A percentile compares a stretch with the other conserved stretches of the same genome.
Evolutionary conservation across 306 rosid species (phyloP).

Genomic region (Malus sylvestris): DNA sequence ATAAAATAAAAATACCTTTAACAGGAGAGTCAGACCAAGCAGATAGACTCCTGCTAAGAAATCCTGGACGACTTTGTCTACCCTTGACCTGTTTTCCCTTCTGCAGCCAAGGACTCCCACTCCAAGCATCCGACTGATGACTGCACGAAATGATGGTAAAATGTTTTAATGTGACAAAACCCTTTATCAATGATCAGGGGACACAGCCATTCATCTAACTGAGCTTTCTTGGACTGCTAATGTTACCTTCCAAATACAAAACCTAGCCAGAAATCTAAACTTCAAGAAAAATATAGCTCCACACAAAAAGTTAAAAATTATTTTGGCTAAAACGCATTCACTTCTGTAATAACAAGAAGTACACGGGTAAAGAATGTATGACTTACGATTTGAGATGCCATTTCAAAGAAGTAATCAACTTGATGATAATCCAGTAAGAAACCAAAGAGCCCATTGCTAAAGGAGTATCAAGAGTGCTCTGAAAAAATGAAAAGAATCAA

Average conservation of each 20-base stretch:
- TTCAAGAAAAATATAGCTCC: neutral
- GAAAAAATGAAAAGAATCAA: constrained; percentile 15
- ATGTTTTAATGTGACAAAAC: neutral
- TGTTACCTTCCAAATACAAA: neutral
- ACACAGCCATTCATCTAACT: neutral
- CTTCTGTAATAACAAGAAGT: constrained; percentile 10
- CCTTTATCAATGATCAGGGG: neutral
- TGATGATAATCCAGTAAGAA: constrained; percentile 41
- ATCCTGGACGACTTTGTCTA: constrained; percentile 44
- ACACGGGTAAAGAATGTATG: constrained; percentile 1
- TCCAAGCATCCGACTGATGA: constrained; percentile 28
- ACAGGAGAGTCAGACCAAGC: constrained; percentile 64
- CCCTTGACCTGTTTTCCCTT: constrained; percentile 22
- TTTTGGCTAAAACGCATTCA: constrained; percentile 9
- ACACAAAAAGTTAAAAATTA: neutral
- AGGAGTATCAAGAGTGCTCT: constrained; percentile 69
- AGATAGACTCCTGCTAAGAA: constrained; percentile 44
- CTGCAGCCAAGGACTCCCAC: constrained; percentile 16
- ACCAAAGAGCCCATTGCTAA: constrained; percentile 52
- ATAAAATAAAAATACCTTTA: constrained; percentile 36
- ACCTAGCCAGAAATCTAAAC: neutral
- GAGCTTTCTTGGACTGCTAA: neutral
- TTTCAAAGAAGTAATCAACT: constrained; percentile 33
- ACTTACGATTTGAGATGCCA: constrained; percentile 35
- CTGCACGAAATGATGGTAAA: constrained; percentile 22